Evolutionary conservation across 2,329 filamentous ascomycete species (phyloP), one percentile per base, ranked within the genome.

Genomic region (Samsoniella hepiali): DNA sequence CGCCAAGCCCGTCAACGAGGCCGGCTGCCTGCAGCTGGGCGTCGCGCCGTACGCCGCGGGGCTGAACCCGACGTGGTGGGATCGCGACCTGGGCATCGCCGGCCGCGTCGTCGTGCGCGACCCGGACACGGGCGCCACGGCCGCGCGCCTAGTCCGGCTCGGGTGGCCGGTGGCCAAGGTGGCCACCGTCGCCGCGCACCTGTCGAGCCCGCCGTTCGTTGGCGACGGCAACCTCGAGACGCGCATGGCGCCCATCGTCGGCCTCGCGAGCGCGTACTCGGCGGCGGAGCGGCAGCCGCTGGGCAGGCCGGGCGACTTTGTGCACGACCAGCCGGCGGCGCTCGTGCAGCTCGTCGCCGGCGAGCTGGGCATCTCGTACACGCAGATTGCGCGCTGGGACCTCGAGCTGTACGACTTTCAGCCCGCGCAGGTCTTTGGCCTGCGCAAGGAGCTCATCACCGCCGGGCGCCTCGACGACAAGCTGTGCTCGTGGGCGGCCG

Each of bases 401-500:
- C 86, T 98, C 40, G 95, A 99, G 78, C 88, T 99, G 36, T 99
- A 89, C 73, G 95, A 98, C 76, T 86, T 86, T 5, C 93, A 97
- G 74, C 91, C 93, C 7, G 93, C 93, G 1, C 87, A 89, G 47
- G 84, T 92, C 17, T 89, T 91, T 68, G 95, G 95, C 15, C 76
- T 99, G 64, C 91, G 96, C 70, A 91, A 90, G 74, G 94, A 98
- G 70, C 89, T 99, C 74, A 96, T 99, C 77, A 97, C 94, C 68
- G 94, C 91, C 10, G 93, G 93, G 63, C 89, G 95, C 58, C 95
- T 98, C 68, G 95, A 99, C 73, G 95, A 98, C 79, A 98, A 97
- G 81, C 88, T 99, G 51, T 98, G 95, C 82, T 96, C 91, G 44
- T 98, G 92, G 88, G 87, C 93, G 9, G 94, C 95, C 9, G 83